Conservation (phyloP, 2,329 filamentous ascomycete genomes). For the Orbilia javanica region DNA sequence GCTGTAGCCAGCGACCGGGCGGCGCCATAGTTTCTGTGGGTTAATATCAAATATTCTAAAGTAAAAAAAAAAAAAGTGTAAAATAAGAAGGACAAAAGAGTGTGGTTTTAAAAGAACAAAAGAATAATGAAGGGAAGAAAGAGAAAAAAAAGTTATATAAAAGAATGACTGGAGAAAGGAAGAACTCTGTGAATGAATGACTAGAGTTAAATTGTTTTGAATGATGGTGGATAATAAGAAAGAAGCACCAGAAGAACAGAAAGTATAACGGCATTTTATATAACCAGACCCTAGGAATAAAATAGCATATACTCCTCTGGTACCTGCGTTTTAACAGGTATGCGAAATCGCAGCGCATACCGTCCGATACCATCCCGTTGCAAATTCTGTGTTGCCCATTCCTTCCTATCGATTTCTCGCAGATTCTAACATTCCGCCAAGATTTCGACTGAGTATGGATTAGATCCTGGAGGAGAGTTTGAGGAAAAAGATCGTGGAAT, state of each 20-base stretch:
- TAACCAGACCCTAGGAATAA: too few relatives aligned
- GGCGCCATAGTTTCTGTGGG: not conserved
- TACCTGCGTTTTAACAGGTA: slow-evolving; percentile 21
- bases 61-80: not conserved
- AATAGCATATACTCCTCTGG: not conserved
- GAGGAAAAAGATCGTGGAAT: not conserved
- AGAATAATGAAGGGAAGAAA: not conserved
- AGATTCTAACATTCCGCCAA: not conserved
- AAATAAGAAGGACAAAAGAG: too few relatives aligned
- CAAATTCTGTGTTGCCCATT: slow-evolving; percentile 19
- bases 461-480: not conserved
- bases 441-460: not conserved
- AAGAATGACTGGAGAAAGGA: not conserved
- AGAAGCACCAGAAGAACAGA: not conserved
- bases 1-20: not conserved
- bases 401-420: slow-evolving; percentile 9
- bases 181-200: not conserved
- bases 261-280: not conserved
- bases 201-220: not conserved
- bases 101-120: not conserved
- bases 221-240: not conserved
- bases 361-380: not conserved
- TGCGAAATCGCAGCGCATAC: not conserved
- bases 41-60: not conserved
- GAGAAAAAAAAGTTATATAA: not conserved